Evolutionary conservation across 257 asterid genomes (phyloP), one percentile per base, ranked within the genome.

Genomic region (Nicotiana knightiana): DNA sequence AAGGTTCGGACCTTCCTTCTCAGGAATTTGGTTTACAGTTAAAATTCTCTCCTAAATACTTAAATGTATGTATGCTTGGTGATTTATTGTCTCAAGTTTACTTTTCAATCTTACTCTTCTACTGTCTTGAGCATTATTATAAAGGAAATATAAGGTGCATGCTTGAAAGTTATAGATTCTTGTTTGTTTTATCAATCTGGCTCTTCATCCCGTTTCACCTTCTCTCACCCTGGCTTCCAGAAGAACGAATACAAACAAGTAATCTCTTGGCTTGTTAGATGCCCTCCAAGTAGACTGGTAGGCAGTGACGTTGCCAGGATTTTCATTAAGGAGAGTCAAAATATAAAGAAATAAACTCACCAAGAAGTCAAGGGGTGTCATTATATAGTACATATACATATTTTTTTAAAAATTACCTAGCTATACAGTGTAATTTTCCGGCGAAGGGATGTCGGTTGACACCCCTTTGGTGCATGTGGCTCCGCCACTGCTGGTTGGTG

Each of bases 1-100:
- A 68, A 91, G 97, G 99, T 93, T 64, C n/a, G 33, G 43, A 28
- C 76, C 71, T 66, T 75, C 82, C 64, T 43, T n/a, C 73, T 58
- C 13, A 15, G 53, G 6, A 77, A 70, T 35, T 66, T 4, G 43
- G 10, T 32, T 32, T 57, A 80, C 55, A 3, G 51, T 76, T 35
- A 59, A 21, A 71, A 18, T 67, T 71, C 55, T 86, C 32, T 48
- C 21, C 58, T 18, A 32, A 5, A 76, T 9, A 15, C 24, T 54
- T 30, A 24, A 16, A 21, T 48, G n/a, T 71, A 11, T 68, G 53
- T 26, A 58, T 33, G 55, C 33, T 79, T 64, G 30, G 9, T 48
- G 9, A 24, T 39, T 55, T 55, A 9, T 43, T 9, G 21, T 64
- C 46, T 39, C 28, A 11, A 55, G 33, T 26, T 32, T 37, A 35